phyloP scores from a whole-genome alignment of 495 filamentous ascomycete species.

The Trichoderma reesei region DNA sequence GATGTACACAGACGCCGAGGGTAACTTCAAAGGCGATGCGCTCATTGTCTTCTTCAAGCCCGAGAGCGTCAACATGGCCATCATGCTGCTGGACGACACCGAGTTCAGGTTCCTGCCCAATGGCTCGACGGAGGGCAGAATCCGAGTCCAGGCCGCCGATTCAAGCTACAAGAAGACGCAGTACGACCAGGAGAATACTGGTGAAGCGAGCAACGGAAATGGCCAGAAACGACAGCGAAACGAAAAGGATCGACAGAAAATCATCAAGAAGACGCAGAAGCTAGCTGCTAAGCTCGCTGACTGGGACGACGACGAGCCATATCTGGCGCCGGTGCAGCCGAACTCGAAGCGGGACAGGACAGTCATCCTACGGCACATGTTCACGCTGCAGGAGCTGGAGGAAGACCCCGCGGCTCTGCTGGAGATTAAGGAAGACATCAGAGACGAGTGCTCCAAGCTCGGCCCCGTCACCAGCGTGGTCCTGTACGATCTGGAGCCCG shows the following conservation, averaged over 20 bases:
- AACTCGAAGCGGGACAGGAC: slow-evolving; percentile 61
- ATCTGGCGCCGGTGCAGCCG: slow-evolving; percentile 37
- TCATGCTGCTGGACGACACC: slow-evolving; percentile 85
- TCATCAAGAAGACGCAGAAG: slow-evolving; percentile 80
- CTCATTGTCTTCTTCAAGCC: slow-evolving; percentile 90
- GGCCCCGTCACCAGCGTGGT: slow-evolving; percentile 85
- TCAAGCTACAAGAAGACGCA: slow-evolving; percentile 72
- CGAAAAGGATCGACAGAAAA: slow-evolving; percentile 60
- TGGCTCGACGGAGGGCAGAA: slow-evolving; percentile 44
- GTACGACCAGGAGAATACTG: slow-evolving; percentile 23
- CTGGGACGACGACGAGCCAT: slow-evolving; percentile 75
- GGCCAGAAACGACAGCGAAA: slow-evolving; percentile 40
- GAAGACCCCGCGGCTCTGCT: slow-evolving; percentile 74
- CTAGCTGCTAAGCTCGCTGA: slow-evolving; percentile 83
- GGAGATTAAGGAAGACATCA: slow-evolving; percentile 91
- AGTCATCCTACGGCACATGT: slow-evolving; percentile 90
- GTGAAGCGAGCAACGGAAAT: slow-evolving; percentile 19
- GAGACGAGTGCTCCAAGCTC: slow-evolving; percentile 78
- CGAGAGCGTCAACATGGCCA: slow-evolving; percentile 79
- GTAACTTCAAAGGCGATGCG: slow-evolving; percentile 85
- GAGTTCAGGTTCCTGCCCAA: slow-evolving; percentile 60
- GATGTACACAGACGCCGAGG: slow-evolving; percentile 75
- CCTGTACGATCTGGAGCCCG: slow-evolving; percentile 79
- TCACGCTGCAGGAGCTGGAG: slow-evolving; percentile 75
- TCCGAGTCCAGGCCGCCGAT: slow-evolving; percentile 79